These are phyloP conservation scores for Notholithocarpus densiflorus DNA, from an alignment of 306 rosid species.

Conservation along the genomic window DNA sequence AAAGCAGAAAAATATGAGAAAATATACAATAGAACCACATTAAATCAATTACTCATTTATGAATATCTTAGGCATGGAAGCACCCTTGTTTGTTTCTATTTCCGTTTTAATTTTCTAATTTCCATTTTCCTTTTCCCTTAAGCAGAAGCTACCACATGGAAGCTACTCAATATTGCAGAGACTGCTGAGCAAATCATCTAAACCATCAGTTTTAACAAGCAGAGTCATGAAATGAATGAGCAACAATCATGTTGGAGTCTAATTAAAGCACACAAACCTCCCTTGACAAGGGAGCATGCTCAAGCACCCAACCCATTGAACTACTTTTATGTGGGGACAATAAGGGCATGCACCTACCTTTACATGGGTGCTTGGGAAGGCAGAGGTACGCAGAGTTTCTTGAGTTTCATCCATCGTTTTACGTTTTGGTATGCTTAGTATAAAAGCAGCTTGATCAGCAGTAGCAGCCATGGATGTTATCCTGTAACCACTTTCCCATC, in stretches of 20 bases:
- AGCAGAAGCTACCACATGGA: neutral
- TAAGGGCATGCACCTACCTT: slow-evolving; percentile 49
- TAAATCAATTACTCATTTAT: too few species aligned
- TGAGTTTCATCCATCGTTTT: slow-evolving; percentile 83
- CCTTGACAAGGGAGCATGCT: neutral
- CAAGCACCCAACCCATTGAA: neutral
- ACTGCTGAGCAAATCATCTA: neutral
- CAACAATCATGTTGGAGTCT: neutral
- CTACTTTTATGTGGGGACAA: neutral
- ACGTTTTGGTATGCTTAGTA: slow-evolving; percentile 87
- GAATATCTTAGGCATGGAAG: too few species aligned
- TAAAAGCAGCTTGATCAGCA: slow-evolving; percentile 89
- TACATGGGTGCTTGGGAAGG: slow-evolving; percentile 93
- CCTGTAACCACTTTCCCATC: slow-evolving; percentile 87
- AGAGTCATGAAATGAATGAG: neutral
- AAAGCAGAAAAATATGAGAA: neutral
- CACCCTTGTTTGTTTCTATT: too few species aligned
- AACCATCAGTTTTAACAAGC: neutral
- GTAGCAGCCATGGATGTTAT: slow-evolving; percentile 97
- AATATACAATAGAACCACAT: neutral
- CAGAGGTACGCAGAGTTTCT: slow-evolving; percentile 89
- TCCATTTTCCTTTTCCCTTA: too few species aligned
- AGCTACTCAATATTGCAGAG: neutral
- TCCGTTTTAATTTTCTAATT: too few species aligned
- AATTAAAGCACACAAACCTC: neutral